Conservation (phyloP, 768 basidiomycete species). For the Lactarius tabidus region DNA sequence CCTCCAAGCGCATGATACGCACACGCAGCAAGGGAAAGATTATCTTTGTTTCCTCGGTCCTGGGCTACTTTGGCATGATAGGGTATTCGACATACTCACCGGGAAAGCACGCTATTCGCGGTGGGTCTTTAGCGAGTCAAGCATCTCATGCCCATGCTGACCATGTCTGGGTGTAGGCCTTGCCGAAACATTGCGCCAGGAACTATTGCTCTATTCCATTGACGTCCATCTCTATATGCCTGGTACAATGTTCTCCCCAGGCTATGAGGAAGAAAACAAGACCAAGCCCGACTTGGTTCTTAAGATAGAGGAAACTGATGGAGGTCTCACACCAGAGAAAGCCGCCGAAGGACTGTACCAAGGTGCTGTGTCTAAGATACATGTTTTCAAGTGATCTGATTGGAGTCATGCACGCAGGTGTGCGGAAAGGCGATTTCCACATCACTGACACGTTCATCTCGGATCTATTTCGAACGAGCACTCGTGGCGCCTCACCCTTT, state of each 20-base stretch:
- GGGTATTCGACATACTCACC: conserved; percentile 82
- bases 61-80: conserved; percentile 70
- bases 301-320: conserved; percentile 74
- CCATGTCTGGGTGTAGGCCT: conserved; percentile 47
- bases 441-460: conserved; percentile 72
- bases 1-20: conserved; percentile 59
- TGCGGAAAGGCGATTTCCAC: conserved; percentile 65
- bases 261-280: conserved; percentile 70
- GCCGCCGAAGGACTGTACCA: conserved; percentile 56
- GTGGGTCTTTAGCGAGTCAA: conserved; percentile 38
- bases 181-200: conserved; percentile 77
- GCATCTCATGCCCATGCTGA: neutral
- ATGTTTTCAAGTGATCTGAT: neutral
- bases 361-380: conserved; percentile 39
- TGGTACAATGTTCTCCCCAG: conserved; percentile 73
- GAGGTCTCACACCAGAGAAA: conserved; percentile 55
- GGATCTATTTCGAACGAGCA: conserved; percentile 60
- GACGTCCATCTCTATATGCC: conserved; percentile 81
- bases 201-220: conserved; percentile 74
- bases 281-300: conserved; percentile 71
- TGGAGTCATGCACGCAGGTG: conserved; percentile 41
- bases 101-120: conserved; percentile 81
- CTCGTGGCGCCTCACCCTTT: conserved; percentile 55
- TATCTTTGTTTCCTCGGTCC: conserved; percentile 67
- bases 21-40: conserved; percentile 62